phyloP scores from a whole-genome alignment of 2,329 filamentous ascomycete genomes.

The Shiraia sp. region DNA sequence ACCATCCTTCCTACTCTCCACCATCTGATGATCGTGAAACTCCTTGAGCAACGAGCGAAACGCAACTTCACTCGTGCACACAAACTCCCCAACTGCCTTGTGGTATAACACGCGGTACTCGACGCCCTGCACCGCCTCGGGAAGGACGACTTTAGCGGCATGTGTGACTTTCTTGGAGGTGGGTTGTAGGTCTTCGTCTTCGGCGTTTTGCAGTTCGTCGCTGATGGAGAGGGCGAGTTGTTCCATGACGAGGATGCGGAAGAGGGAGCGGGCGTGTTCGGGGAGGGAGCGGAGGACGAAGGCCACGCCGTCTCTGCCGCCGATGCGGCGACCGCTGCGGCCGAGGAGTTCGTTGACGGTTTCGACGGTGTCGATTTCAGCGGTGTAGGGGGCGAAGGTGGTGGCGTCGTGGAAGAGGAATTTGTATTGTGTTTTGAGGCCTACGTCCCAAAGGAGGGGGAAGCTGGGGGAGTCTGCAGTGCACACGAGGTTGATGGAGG shows the following conservation, averaged over 20 bases:
- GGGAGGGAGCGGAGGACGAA: slow-evolving; percentile 90
- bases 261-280: slow-evolving; percentile 87
- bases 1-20: slow-evolving; percentile 83
- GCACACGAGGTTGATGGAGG: slow-evolving; percentile 71
- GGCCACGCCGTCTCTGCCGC: slow-evolving; percentile 86
- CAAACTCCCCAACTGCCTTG: slow-evolving; percentile 94
- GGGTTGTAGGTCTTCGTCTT: neutral
- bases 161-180: slow-evolving; percentile 30
- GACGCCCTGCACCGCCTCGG: slow-evolving; percentile 62
- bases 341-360: slow-evolving; percentile 87
- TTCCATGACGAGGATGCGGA: slow-evolving; percentile 82
- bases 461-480: slow-evolving; percentile 90
- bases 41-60: slow-evolving; percentile 94
- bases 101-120: slow-evolving; percentile 93
- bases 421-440: slow-evolving; percentile 78
- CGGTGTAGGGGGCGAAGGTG: slow-evolving; percentile 75
- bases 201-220: slow-evolving; percentile 19
- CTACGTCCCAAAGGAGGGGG: slow-evolving; percentile 84
- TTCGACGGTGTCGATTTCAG: slow-evolving; percentile 83
- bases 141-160: slow-evolving; percentile 20
- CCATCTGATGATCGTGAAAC: slow-evolving; percentile 98
- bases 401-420: slow-evolving; percentile 94
- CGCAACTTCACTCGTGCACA: slow-evolving; percentile 94
- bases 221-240: slow-evolving; percentile 70
- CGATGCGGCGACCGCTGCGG: slow-evolving; percentile 75